phyloP scores from a whole-genome alignment of 163 green algal genomes.

The Scenedesmus sp. region DNA sequence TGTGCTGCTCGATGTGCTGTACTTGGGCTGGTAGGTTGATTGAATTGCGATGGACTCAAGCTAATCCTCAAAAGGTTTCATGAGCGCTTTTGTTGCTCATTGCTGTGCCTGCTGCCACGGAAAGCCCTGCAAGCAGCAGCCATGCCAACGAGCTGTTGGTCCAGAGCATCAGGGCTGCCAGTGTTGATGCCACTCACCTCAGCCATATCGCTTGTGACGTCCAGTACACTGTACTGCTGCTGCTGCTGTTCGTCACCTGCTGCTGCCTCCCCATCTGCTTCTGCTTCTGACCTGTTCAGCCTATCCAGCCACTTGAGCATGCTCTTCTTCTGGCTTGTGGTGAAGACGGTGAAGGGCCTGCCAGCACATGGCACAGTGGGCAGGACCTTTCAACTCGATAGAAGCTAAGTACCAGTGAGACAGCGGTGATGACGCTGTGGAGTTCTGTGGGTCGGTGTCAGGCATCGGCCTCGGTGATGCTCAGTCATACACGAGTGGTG shows the following conservation, averaged over 20 bases:
- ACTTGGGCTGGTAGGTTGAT: background rate
- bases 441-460: no score
- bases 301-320: conserved; percentile 54
- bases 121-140: background rate
- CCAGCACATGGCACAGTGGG: background rate
- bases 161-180: background rate
- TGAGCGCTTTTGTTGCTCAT: background rate
- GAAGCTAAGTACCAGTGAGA: background rate
- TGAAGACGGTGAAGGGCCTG: conserved; percentile 53
- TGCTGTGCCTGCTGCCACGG: background rate
- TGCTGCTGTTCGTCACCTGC: conserved; percentile 14
- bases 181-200: background rate
- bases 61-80: background rate
- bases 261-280: background rate
- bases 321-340: conserved; percentile 54
- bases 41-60: background rate
- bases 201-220: background rate
- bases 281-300: conserved; percentile 38
- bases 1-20: no score
- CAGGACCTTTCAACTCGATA: background rate
- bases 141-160: background rate
- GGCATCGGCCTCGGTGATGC: background rate
- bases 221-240: conserved; percentile 10
- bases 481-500: background rate
- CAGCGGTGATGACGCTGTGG: background rate